These are phyloP conservation scores for Neurospora sp. DNA, from an alignment of 495 filamentous ascomycete species.

Conservation along the genomic window DNA sequence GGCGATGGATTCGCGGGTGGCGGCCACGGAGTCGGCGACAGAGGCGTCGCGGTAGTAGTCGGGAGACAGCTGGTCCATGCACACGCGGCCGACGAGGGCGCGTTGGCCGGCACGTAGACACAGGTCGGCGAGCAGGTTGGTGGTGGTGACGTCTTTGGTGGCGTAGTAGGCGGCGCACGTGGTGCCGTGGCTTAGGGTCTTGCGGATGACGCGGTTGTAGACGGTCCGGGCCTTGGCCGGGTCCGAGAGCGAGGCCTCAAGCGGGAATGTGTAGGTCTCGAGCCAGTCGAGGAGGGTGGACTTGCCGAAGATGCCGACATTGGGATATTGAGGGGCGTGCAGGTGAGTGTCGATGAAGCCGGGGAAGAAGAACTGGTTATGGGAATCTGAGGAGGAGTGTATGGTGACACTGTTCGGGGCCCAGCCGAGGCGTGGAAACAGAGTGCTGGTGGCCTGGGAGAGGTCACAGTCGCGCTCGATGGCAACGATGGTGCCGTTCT, in stretches of 20 bases:
- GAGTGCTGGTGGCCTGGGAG: slow-evolving; percentile 10
- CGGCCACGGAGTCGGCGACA: slow-evolving; percentile 42
- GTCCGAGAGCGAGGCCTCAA: slow-evolving; percentile 60
- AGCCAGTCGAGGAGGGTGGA: slow-evolving; percentile 88
- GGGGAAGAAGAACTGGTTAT: slow-evolving; percentile 77
- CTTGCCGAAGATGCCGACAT: slow-evolving; percentile 82
- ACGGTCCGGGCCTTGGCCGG: slow-evolving; percentile 42
- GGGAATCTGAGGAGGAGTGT: slow-evolving; percentile 15
- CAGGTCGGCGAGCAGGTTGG: slow-evolving; percentile 78
- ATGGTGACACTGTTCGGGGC: slow-evolving; percentile 25
- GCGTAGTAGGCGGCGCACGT: slow-evolving; percentile 90
- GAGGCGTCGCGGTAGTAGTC: slow-evolving; percentile 64
- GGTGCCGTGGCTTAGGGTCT: slow-evolving; percentile 80
- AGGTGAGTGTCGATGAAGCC: slow-evolving; percentile 95
- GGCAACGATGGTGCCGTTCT: slow-evolving; percentile 53
- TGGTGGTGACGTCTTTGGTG: slow-evolving; percentile 69
- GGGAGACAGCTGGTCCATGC: slow-evolving; percentile 76
- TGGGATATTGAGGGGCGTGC: slow-evolving; percentile 90
- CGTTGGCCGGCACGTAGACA: slow-evolving; percentile 69
- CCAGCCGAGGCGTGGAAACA: slow-evolving; percentile 29
- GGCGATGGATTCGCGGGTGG: slow-evolving; percentile 51
- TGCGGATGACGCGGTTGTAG: slow-evolving; percentile 64
- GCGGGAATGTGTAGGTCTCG: slow-evolving; percentile 87
- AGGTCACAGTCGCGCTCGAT: slow-evolving; percentile 29
- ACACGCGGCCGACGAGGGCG: slow-evolving; percentile 81